Conservation (phyloP, 2,329 filamentous ascomycete genomes). For the Fusarium nisikadoi region DNA sequence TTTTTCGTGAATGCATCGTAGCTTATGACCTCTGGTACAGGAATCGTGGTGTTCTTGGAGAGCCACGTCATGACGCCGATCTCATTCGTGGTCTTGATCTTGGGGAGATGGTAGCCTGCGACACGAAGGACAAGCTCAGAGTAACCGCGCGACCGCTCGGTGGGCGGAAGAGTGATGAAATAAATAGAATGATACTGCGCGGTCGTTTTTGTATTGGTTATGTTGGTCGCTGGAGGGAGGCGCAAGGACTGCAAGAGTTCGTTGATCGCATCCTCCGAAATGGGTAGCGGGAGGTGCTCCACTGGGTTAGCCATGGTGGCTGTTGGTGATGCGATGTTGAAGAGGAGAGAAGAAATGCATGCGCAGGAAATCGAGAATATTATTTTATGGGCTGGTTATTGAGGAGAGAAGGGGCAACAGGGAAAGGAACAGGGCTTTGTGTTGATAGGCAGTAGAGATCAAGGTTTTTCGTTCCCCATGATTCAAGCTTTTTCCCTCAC, state of each 20-base stretch:
- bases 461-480: too few species aligned
- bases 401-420: rapidly evolving
- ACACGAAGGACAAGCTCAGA: not conserved
- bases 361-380: rapidly evolving
- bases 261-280: rapidly evolving
- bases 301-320: not conserved
- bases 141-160: not conserved
- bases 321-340: not conserved
- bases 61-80: not conserved
- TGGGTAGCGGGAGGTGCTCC: not conserved
- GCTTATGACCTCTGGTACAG: not conserved
- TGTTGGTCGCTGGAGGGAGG: rapidly evolving
- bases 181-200: not conserved
- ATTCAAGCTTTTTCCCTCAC: not conserved
- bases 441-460: too few species aligned
- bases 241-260: rapidly evolving
- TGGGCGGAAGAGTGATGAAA: not conserved
- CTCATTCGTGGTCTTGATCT: not conserved
- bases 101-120: not conserved
- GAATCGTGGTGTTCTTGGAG: not conserved
- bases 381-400: not conserved
- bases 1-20: not conserved
- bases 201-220: not conserved
- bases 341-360: not conserved
- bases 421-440: too few species aligned